Conservation (phyloP, 176 grass and related monocot species). For the Triticum dicoccoides region DNA sequence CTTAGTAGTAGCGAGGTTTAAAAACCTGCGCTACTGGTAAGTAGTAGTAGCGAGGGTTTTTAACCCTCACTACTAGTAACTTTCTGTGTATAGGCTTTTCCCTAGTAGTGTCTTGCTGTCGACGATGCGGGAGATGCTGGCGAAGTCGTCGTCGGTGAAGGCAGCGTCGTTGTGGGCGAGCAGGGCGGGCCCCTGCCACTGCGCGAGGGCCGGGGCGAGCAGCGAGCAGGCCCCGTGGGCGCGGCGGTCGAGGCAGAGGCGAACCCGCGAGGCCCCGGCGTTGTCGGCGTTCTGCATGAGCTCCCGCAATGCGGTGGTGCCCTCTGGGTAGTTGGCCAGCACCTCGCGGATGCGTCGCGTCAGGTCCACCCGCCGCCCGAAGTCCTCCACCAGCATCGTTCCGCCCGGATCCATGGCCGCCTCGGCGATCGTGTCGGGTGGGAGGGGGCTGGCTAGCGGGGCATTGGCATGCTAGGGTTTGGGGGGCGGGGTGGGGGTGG, state of each 20-base stretch:
- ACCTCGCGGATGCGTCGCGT: slow-evolving; percentile 92
- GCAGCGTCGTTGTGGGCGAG: slow-evolving; percentile 76
- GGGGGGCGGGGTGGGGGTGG: background rate
- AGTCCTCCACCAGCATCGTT: slow-evolving; percentile 74
- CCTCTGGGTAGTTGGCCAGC: slow-evolving; percentile 89
- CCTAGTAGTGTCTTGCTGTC: slow-evolving; percentile 92
- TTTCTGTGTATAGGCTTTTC: too few species aligned
- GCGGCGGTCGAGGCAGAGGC: slow-evolving; percentile 91
- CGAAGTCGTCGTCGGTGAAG: slow-evolving; percentile 93
- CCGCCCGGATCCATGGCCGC: slow-evolving; percentile 26
- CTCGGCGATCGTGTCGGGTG: background rate
- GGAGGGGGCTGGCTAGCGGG: background rate
- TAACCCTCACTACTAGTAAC: too few species aligned
- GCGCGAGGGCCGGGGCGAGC: slow-evolving; percentile 49
- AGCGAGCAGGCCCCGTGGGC: slow-evolving; percentile 49
- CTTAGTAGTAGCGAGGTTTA: too few species aligned
- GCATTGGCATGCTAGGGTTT: slow-evolving; percentile 30
- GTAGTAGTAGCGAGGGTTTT: too few species aligned
- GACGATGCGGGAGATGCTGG: slow-evolving; percentile 80
- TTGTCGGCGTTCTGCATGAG: slow-evolving; percentile 93
- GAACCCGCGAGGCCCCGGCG: slow-evolving; percentile 67
- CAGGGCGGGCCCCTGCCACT: slow-evolving; percentile 89
- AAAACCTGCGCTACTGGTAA: too few species aligned
- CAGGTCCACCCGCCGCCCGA: slow-evolving; percentile 86
- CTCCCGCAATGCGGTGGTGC: slow-evolving; percentile 82